These are phyloP conservation scores for Fusarium succisae DNA, from an alignment of 2,329 filamentous ascomycete species.

Conservation along the genomic window DNA sequence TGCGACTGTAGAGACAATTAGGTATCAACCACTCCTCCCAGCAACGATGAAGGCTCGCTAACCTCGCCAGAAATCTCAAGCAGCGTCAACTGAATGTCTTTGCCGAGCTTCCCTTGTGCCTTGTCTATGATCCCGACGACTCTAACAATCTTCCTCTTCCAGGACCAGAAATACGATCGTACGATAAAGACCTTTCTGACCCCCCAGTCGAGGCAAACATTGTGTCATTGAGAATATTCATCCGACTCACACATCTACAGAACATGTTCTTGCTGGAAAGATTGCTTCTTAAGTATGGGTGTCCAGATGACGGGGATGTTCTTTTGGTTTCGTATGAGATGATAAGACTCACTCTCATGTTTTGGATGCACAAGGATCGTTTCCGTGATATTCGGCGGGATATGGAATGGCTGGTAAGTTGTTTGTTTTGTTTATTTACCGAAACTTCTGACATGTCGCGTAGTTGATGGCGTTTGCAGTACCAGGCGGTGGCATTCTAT, in stretches of 20 bases:
- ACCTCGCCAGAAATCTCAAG: neutral
- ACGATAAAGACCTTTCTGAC: neutral
- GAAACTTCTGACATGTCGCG: rapidly evolving
- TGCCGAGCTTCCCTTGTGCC: neutral
- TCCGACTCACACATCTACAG: neutral
- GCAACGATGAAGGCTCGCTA: rapidly evolving
- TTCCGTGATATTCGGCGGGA: neutral
- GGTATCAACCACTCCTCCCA: rapidly evolving
- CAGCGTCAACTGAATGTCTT: neutral
- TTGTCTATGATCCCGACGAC: neutral
- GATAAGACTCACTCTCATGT: neutral
- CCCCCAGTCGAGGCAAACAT: neutral
- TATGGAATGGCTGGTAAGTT: conserved; percentile 4
- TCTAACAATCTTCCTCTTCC: neutral
- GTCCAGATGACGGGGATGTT: neutral
- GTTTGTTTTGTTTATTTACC: too few species aligned
- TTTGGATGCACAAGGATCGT: conserved; percentile 15
- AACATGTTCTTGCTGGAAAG: conserved; percentile 18
- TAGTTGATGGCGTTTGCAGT: conserved; percentile 6
- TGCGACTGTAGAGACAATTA: neutral
- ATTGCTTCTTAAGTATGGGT: neutral
- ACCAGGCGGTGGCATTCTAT: neutral
- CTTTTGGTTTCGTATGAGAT: conserved; percentile 13
- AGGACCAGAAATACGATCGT: rapidly evolving
- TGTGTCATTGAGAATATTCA: neutral